A percentile compares a stretch with the other conserved stretches of the same genome.
phyloP scores from a whole-genome alignment of 257 asterid species.

The Solanum tacnaense region DNA sequence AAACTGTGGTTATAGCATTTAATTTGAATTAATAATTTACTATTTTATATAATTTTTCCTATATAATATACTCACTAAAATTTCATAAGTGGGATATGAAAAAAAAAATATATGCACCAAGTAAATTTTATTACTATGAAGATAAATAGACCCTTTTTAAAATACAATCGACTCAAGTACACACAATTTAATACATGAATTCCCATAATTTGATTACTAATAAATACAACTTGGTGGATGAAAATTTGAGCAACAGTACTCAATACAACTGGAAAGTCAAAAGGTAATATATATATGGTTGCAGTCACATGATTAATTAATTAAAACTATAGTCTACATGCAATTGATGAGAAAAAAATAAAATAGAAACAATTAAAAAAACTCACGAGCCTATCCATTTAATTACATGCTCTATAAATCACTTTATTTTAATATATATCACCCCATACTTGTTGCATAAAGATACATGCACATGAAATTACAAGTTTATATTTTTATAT shows the following conservation, averaged over 20 bases:
- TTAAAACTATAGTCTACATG: background rate
- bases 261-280: background rate
- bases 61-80: too few species aligned
- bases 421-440: background rate
- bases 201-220: background rate
- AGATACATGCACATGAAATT: background rate
- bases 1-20: too few species aligned
- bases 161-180: background rate
- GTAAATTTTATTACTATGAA: too few species aligned
- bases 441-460: background rate
- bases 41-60: too few species aligned
- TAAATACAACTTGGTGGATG: background rate
- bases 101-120: too few species aligned
- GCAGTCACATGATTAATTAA: background rate
- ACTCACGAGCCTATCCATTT: background rate
- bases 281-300: background rate
- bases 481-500: background rate
- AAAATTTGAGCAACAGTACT: background rate
- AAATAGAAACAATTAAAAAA: background rate
- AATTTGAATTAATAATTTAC: too few species aligned
- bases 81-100: too few species aligned
- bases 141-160: background rate
- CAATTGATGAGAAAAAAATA: background rate
- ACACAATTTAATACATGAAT: background rate
- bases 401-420: background rate